Evolutionary conservation across 257 asterid genomes (phyloP).

Genomic region (Penstemon barbatus): DNA sequence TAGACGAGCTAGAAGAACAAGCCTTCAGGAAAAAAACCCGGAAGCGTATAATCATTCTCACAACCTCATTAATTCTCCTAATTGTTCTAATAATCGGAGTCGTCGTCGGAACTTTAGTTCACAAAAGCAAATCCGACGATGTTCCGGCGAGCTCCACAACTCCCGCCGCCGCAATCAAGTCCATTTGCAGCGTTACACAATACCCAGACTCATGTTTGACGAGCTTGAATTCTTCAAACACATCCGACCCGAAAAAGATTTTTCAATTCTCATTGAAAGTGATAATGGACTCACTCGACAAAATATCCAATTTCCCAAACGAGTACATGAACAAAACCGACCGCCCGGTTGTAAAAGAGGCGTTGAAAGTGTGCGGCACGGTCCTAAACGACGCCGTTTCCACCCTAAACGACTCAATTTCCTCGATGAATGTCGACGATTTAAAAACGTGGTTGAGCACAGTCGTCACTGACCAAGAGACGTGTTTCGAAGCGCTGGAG

Average conservation of each 20-base stretch:
- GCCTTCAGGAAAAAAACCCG: constrained; percentile 65
- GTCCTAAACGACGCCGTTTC: constrained; percentile 67
- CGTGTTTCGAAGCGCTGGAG: constrained; percentile 70
- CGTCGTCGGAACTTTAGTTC: constrained; percentile 58
- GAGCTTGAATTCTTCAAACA: constrained; percentile 41
- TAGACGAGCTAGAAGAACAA: constrained; percentile 55
- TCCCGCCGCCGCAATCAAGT: constrained; percentile 45
- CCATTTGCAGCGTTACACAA: constrained; percentile 62
- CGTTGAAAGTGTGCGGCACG: constrained; percentile 49
- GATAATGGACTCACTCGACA: constrained; percentile 39
- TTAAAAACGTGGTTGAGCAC: constrained; percentile 78
- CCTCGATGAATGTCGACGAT: constrained; percentile 33
- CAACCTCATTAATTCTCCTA: constrained; percentile 44
- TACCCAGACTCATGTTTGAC: constrained; percentile 51
- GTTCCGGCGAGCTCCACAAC: constrained; percentile 28
- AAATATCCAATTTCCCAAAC: constrained; percentile 37
- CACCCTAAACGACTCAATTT: constrained; percentile 50
- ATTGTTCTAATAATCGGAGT: constrained; percentile 45
- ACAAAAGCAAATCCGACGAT: constrained; percentile 27
- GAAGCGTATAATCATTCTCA: constrained; percentile 50
- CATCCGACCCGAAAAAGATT: constrained; percentile 56
- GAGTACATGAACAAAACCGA: constrained; percentile 34
- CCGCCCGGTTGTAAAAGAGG: constrained; percentile 41
- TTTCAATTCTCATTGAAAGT: constrained; percentile 52
- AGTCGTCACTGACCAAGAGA: constrained; percentile 62